Percentiles rank a stretch among this genome's conserved stretches.
Conservation (phyloP, 208 protist genomes). For the Herpetomonas samuelpessoai region DNA sequence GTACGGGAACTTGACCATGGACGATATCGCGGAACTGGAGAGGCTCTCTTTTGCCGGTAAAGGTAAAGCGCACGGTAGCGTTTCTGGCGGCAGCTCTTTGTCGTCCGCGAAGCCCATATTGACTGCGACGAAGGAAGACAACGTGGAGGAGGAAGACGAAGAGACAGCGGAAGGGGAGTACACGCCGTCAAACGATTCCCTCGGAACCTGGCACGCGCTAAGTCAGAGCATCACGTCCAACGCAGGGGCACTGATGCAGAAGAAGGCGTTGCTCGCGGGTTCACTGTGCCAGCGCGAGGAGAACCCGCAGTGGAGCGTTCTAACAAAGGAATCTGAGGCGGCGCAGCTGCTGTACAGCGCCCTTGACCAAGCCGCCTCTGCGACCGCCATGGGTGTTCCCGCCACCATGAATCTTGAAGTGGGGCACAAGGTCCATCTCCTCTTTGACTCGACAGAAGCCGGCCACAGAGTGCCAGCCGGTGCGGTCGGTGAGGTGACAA, state of each 20-base stretch:
- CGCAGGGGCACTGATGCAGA: slow-evolving; percentile 51
- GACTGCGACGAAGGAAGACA: neutral
- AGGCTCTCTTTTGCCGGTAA: slow-evolving; percentile 37
- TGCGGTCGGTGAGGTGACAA: slow-evolving; percentile 79
- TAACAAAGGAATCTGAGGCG: slow-evolving; percentile 77
- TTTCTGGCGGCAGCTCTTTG: slow-evolving; percentile 21
- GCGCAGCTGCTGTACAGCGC: slow-evolving; percentile 82
- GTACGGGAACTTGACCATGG: slow-evolving; percentile 47
- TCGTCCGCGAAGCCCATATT: slow-evolving; percentile 22
- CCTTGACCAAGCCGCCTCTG: slow-evolving; percentile 49
- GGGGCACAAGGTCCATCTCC: slow-evolving; percentile 68
- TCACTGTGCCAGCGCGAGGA: slow-evolving; percentile 61
- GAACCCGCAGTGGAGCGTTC: slow-evolving; percentile 44
- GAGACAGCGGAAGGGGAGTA: slow-evolving; percentile 9
- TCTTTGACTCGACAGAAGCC: slow-evolving; percentile 50
- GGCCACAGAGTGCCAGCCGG: slow-evolving; percentile 63
- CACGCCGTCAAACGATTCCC: slow-evolving; percentile 1
- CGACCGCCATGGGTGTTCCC: slow-evolving; percentile 56
- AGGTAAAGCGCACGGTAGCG: no score
- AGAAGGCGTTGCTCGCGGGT: slow-evolving; percentile 70
- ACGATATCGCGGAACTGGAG: slow-evolving; percentile 74
- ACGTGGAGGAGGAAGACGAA: slow-evolving; percentile 15
- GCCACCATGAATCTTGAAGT: slow-evolving; percentile 72
- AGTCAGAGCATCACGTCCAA: slow-evolving; percentile 68
- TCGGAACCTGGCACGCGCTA: slow-evolving; percentile 8